Percentiles rank a stretch among this genome's conserved stretches.
Conservation (phyloP, 176 grass and related monocot species). For the Paspalum notatum region DNA sequence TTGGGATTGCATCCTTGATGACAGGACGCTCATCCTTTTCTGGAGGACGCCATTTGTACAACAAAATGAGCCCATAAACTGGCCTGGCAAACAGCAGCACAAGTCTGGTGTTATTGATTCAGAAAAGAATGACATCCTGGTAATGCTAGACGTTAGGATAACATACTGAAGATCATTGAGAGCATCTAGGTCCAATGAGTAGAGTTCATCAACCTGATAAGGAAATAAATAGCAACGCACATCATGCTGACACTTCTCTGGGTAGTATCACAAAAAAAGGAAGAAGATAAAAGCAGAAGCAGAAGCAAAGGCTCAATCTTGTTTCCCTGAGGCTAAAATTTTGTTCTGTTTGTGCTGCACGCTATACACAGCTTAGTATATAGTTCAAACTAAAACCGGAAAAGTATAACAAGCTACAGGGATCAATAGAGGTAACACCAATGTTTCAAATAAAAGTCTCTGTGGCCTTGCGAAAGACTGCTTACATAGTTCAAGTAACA, state of each 20-base stretch:
- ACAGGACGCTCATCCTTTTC: constrained; percentile 61
- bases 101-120: constrained; percentile 14
- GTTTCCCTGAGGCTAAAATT: constrained; percentile 6
- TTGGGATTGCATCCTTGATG: constrained; percentile 63
- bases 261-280: background rate
- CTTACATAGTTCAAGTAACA: constrained; percentile 2
- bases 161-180: constrained; percentile 78
- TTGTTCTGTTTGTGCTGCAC: background rate
- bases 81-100: constrained; percentile 57
- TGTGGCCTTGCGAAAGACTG: constrained; percentile 4
- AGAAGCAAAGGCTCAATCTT: constrained; percentile 10
- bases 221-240: constrained; percentile 23
- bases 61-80: constrained; percentile 81
- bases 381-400: constrained; percentile 6
- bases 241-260: background rate
- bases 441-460: background rate
- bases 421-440: background rate
- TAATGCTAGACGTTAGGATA: constrained; percentile 13
- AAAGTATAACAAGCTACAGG: background rate
- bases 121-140: constrained; percentile 15
- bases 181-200: constrained; percentile 93
- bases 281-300: constrained; percentile 10
- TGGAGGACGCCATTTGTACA: constrained; percentile 92
- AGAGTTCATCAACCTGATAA: constrained; percentile 93
- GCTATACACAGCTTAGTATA: background rate